Percentiles rank a stretch among this genome's conserved stretches.
These are phyloP conservation scores for Pichia terricola DNA, from an alignment of 1,139 yeast species.

Conservation along the genomic window DNA sequence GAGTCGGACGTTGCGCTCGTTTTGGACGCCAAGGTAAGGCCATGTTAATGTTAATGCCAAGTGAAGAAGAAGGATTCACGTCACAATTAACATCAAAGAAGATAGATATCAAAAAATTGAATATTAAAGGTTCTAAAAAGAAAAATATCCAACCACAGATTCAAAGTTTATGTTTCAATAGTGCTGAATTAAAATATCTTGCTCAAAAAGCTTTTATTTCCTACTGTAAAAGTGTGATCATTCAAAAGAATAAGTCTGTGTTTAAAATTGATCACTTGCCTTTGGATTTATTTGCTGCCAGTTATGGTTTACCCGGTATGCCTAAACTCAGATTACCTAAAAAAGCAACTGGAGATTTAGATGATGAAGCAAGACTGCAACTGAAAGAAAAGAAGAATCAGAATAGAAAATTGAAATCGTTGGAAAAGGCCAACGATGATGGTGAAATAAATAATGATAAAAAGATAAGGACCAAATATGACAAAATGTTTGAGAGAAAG, in stretches of 20 bases:
- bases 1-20: slow-evolving; percentile 95
- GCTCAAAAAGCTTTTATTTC: slow-evolving; percentile 96
- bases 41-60: slow-evolving; percentile 69
- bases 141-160: slow-evolving; percentile 75
- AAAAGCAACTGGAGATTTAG: slow-evolving; percentile 23
- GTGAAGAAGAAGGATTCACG: slow-evolving; percentile 73
- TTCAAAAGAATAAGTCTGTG: slow-evolving; percentile 81
- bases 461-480: slow-evolving; percentile 77
- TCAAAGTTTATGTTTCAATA: slow-evolving; percentile 85
- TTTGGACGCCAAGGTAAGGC: slow-evolving; percentile 88
- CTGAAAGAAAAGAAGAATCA: slow-evolving; percentile 73
- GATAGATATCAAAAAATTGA: slow-evolving; percentile 64
- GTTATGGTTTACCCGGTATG: slow-evolving; percentile 91
- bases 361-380: slow-evolving; percentile 29
- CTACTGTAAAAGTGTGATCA: slow-evolving; percentile 71
- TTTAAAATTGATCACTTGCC: slow-evolving; percentile 73
- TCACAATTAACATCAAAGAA: slow-evolving; percentile 51
- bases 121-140: slow-evolving; percentile 66
- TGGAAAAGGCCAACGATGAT: slow-evolving; percentile 54
- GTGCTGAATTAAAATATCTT: slow-evolving; percentile 81
- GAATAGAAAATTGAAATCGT: slow-evolving; percentile 54
- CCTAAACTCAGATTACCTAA: slow-evolving; percentile 73
- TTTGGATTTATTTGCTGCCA: slow-evolving; percentile 73
- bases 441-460: slow-evolving; percentile 43
- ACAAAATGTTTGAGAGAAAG: slow-evolving; percentile 90